Evolutionary conservation across 345 rosid genomes (phyloP), one percentile per base, ranked within the genome.

Genomic region (Carallia pectinifolia): DNA sequence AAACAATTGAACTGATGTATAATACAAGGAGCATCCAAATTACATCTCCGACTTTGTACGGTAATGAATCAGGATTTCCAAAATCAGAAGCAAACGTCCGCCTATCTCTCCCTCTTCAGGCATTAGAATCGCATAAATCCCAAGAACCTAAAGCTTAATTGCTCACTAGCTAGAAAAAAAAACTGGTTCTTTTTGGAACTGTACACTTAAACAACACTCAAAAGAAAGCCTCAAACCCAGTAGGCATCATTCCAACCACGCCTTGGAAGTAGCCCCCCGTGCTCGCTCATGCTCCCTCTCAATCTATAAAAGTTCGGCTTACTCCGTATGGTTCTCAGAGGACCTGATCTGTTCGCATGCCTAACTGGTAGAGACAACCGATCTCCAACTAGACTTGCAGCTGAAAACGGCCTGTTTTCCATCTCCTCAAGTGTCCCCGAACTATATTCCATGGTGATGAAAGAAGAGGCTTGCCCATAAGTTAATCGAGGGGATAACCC

Each of bases 221-320:
- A 58, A 12, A 15, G 13, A 19, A 53, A 19, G 37, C n/a, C 50
- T 73, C 72, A 78, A 37, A 37, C 78, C 78, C 75, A 78, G 50
- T 53, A 65, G 15, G 64, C 72, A 36, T 74, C 75, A 50, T 72
- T 77, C 89, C 86, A 76, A 6, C 19, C 40, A 40, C 61, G 76
- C 80, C 80, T 82, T 7, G 86, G 67, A 53, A 81, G 81, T 58
- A 82, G 89, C 64, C 85, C 89, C 29, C 99, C 98, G 17, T 90
- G 97, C 81, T 92, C 99, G 19, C 99, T 96, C 85, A 88, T 84
- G 69, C 99, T 92, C 73, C 96, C 98, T 74, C 97, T 81, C 66
- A 84, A 68, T 79, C 89, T 90, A 69, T 88, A 87, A 31, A 83
- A 88, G 64, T 76, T 81, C 1, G 88, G 87, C 71, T 86, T 90